Evolutionary conservation across 106 monocot species (phyloP).

Genomic region (Dendrobium catenatum): DNA sequence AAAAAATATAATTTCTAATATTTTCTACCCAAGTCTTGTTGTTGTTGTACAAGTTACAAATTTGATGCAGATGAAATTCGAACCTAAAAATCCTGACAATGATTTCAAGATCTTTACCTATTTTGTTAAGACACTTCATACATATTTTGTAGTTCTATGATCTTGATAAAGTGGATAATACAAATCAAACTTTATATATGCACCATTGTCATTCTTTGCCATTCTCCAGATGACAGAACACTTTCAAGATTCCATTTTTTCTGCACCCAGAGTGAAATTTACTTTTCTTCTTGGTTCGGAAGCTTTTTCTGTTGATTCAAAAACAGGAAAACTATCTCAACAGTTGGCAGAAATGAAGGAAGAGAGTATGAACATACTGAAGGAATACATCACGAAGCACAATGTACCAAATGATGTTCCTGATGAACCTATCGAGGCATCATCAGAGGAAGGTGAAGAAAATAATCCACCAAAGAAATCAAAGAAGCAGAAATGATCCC

Average conservation of each 20-base stretch:
- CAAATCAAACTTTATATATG: background rate
- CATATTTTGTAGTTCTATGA: background rate
- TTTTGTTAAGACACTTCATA: no score
- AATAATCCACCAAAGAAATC: constrained; percentile 66
- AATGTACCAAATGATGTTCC: constrained; percentile 65
- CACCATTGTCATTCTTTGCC: background rate
- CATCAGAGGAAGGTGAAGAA: constrained; percentile 25
- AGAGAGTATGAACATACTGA: constrained; percentile 60
- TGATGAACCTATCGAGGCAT: constrained; percentile 49
- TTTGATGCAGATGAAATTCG: no score
- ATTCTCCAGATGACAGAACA: background rate
- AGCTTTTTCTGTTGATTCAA: constrained; percentile 28
- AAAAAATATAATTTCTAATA: no score
- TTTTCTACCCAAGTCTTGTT: no score
- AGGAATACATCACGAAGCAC: constrained; percentile 61
- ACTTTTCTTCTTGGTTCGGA: constrained; percentile 44
- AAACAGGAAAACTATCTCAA: constrained; percentile 38
- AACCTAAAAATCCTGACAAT: no score
- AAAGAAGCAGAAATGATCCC: constrained; percentile 36
- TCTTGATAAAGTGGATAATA: background rate
- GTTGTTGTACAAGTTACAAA: no score
- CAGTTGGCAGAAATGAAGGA: constrained; percentile 57
- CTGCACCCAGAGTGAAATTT: constrained; percentile 31
- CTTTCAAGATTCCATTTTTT: background rate
- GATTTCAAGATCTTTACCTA: no score